Percentiles rank a stretch among this genome's conserved stretches.
Evolutionary conservation across 2,329 filamentous ascomycete species (phyloP).

Genomic region (Rutstroemia sp.): DNA sequence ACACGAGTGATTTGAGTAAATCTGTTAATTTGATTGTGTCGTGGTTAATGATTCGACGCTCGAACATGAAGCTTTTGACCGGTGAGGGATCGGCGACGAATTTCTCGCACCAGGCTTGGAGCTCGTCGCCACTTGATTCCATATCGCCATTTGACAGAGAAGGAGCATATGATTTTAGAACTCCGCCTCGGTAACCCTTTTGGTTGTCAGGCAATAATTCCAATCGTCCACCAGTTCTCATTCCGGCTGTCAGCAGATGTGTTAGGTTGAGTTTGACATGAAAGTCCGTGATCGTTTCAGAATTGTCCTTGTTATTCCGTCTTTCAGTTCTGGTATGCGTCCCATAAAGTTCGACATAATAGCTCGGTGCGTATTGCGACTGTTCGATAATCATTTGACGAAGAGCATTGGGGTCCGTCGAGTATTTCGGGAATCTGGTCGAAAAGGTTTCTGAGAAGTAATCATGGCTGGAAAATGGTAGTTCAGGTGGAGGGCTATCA

Average conservation of each 20-base stretch:
- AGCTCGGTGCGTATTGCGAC: conserved; percentile 22
- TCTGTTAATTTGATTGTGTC: conserved; percentile 46
- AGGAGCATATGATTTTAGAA: conserved; percentile 45
- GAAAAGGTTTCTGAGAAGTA: conserved; percentile 17
- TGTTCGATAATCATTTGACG: conserved; percentile 23
- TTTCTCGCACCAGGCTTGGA: conserved; percentile 53
- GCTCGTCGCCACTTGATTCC: conserved; percentile 5
- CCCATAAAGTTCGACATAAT: conserved; percentile 27
- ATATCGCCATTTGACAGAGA: conserved; percentile 29
- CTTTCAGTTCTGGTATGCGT: conserved; percentile 26
- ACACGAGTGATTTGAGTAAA: background rate
- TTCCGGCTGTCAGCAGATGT: conserved; percentile 42
- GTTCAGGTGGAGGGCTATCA: conserved; percentile 16
- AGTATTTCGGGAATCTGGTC: conserved; percentile 25
- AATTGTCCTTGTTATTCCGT: conserved; percentile 36
- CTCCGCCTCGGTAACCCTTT: conserved; percentile 57
- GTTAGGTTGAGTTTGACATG: conserved; percentile 52
- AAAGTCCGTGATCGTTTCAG: conserved; percentile 49
- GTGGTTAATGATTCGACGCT: conserved; percentile 50
- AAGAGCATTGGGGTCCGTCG: conserved; percentile 18
- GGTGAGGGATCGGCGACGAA: conserved; percentile 52
- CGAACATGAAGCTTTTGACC: conserved; percentile 49
- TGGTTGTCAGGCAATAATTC: conserved; percentile 49
- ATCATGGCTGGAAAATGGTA: conserved; percentile 23
- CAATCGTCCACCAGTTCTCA: conserved; percentile 38